Evolutionary conservation across 371 early-diverging fungal species (phyloP).

Genomic region (Zopfochytrium polystomum): DNA sequence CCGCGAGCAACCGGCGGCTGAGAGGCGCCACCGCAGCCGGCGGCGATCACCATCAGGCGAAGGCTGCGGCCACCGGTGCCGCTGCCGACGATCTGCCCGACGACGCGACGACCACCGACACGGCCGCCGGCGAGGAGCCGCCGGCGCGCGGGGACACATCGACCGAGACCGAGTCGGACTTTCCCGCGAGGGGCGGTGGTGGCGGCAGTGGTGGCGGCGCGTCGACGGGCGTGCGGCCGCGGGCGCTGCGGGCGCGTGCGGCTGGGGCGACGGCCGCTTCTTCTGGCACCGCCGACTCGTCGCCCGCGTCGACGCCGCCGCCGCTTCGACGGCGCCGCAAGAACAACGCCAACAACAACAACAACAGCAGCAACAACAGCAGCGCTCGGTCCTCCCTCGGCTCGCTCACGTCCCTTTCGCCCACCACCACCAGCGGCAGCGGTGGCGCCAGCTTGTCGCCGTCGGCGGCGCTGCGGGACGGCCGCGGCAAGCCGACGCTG

Average conservation of each 20-base stretch:
- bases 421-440: background rate
- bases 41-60: too few relatives aligned
- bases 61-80: too few relatives aligned
- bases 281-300: background rate
- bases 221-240: background rate
- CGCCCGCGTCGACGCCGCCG: background rate
- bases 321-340: background rate
- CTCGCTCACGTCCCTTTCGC: too few relatives aligned
- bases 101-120: background rate
- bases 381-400: too few relatives aligned
- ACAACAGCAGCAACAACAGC: too few relatives aligned
- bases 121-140: background rate
- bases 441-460: too few relatives aligned
- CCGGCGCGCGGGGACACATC: background rate
- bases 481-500: conserved; percentile 65
- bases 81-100: background rate
- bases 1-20: too few relatives aligned
- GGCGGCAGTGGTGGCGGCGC: background rate
- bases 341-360: background rate
- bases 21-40: too few relatives aligned
- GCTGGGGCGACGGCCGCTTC: background rate
- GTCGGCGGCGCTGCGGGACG: background rate
- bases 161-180: too few relatives aligned
- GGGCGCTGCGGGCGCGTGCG: background rate
- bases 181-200: too few relatives aligned